phyloP scores from a whole-genome alignment of 2,329 filamentous ascomycete species.

The Coleophoma cylindrospora region DNA sequence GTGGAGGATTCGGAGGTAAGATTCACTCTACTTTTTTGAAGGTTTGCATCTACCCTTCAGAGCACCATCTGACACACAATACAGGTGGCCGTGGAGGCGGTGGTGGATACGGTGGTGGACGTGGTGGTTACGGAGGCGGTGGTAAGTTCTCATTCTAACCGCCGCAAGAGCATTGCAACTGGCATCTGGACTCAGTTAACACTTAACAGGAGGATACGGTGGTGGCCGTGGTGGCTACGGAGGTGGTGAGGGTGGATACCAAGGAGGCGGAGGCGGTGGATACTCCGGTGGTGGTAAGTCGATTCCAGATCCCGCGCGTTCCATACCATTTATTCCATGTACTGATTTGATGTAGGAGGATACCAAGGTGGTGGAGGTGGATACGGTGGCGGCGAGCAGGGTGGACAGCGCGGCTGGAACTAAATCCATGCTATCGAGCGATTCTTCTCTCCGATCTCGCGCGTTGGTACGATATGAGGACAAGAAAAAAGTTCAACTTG shows the following conservation, averaged over 20 bases:
- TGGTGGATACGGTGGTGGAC: slow-evolving; percentile 32
- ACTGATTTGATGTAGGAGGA: slow-evolving; percentile 6
- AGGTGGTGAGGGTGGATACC: slow-evolving; percentile 10
- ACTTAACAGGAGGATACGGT: slow-evolving; percentile 14
- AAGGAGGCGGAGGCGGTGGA: slow-evolving; percentile 19
- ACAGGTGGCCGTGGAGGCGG: slow-evolving; percentile 32
- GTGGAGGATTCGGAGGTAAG: slow-evolving; percentile 37
- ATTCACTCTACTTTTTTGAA: too few species aligned
- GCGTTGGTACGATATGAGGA: slow-evolving; percentile 20
- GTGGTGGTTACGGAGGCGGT: slow-evolving; percentile 54
- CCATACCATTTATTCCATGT: too few species aligned
- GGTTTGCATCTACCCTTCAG: too few species aligned
- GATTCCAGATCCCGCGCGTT: too few species aligned
- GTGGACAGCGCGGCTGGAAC: slow-evolving; percentile 19
- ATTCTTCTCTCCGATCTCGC: slow-evolving; percentile 21
- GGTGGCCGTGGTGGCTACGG: slow-evolving; percentile 31
- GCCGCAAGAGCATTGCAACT: too few species aligned
- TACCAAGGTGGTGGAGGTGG: slow-evolving; percentile 20
- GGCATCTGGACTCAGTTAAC: too few species aligned
- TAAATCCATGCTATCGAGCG: slow-evolving; percentile 11
- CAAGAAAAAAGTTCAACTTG: slow-evolving; percentile 23
- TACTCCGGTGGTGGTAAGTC: slow-evolving; percentile 16
- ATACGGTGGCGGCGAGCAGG: slow-evolving; percentile 22
- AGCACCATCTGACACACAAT: slow-evolving; percentile 9
- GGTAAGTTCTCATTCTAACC: slow-evolving; percentile 2